Conservation (phyloP, 2,329 filamentous ascomycete species). For the Taxawa tesnikishii region DNA sequence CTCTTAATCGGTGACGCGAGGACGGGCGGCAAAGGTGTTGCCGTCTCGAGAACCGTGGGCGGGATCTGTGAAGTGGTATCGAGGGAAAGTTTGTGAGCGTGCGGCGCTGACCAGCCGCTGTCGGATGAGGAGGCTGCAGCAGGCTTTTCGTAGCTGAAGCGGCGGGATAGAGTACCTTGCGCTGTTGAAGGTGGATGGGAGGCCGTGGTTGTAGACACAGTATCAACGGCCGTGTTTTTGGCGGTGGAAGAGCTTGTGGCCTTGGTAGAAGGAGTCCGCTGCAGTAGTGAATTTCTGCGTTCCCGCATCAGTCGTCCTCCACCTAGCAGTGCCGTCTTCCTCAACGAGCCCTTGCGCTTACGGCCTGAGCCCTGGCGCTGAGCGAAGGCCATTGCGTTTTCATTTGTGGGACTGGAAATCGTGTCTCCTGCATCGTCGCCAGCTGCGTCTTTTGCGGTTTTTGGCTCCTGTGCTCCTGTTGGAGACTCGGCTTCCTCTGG, state of each 20-base stretch:
- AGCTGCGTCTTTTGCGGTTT: conserved; percentile 9
- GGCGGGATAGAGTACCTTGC: conserved; percentile 14
- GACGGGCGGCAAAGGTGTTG: conserved; percentile 3
- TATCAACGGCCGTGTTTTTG: conserved; percentile 9
- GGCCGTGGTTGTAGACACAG: conserved; percentile 6
- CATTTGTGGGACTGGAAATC: too few relatives aligned
- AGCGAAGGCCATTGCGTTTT: conserved; percentile 26
- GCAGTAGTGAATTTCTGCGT: conserved; percentile 27
- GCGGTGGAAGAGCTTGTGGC: conserved; percentile 13
- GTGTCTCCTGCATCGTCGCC: conserved; percentile 14
- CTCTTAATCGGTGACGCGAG: conserved; percentile 14
- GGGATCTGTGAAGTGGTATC: conserved; percentile 4
- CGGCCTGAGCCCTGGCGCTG: conserved; percentile 41
- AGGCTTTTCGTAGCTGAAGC: conserved; percentile 26
- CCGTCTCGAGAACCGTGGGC: conserved; percentile 5
- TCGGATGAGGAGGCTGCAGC: conserved; percentile 12
- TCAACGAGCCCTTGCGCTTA: conserved; percentile 69
- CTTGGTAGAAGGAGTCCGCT: conserved; percentile 19
- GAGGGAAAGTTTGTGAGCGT: conserved; percentile 7
- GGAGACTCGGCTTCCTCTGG: conserved; percentile 16
- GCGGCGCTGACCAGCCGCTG: conserved; percentile 4
- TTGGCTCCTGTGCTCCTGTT: not conserved
- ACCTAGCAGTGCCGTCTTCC: conserved; percentile 75
- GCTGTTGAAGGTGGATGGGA: too few relatives aligned
- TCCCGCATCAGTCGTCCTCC: conserved; percentile 50